Evolutionary conservation across 768 basidiomycete species (phyloP).

Genomic region (Guyanaporus albipodus): DNA sequence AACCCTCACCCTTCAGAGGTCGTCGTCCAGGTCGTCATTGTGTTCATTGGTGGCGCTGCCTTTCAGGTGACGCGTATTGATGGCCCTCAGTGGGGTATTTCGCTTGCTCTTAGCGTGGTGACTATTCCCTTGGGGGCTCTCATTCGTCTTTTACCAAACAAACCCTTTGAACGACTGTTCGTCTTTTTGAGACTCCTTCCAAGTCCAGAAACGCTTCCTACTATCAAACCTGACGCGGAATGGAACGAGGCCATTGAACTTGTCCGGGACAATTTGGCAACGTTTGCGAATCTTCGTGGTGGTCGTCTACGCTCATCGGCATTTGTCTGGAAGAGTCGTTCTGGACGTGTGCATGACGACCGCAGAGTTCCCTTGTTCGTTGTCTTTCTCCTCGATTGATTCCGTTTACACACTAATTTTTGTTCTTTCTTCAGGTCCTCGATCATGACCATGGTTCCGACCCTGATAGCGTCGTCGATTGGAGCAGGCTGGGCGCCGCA

Average conservation of each 20-base stretch:
- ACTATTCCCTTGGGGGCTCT: slow-evolving; percentile 85
- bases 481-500: slow-evolving; percentile 64
- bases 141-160: slow-evolving; percentile 78
- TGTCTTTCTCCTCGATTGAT: slow-evolving; percentile 18
- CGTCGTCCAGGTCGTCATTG: slow-evolving; percentile 79
- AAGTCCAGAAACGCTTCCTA: slow-evolving; percentile 61
- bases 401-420: slow-evolving; percentile 14
- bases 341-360: slow-evolving; percentile 50
- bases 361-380: slow-evolving; percentile 46
- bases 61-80: slow-evolving; percentile 81
- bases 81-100: slow-evolving; percentile 91
- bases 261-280: slow-evolving; percentile 82
- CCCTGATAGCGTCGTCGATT: slow-evolving; percentile 67
- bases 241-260: slow-evolving; percentile 80
- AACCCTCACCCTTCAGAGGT: slow-evolving; percentile 54
- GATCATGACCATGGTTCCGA: slow-evolving; percentile 73
- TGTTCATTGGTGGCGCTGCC: slow-evolving; percentile 86
- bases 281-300: slow-evolving; percentile 81
- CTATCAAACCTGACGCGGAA: slow-evolving; percentile 50
- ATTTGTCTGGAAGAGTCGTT: slow-evolving; percentile 78
- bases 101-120: slow-evolving; percentile 79
- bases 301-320: slow-evolving; percentile 84
- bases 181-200: slow-evolving; percentile 55
- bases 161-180: slow-evolving; percentile 65
- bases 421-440: slow-evolving; percentile 53